Evolutionary conservation across 2,329 filamentous ascomycete species (phyloP).

Genomic region (Aspergillus sp.): DNA sequence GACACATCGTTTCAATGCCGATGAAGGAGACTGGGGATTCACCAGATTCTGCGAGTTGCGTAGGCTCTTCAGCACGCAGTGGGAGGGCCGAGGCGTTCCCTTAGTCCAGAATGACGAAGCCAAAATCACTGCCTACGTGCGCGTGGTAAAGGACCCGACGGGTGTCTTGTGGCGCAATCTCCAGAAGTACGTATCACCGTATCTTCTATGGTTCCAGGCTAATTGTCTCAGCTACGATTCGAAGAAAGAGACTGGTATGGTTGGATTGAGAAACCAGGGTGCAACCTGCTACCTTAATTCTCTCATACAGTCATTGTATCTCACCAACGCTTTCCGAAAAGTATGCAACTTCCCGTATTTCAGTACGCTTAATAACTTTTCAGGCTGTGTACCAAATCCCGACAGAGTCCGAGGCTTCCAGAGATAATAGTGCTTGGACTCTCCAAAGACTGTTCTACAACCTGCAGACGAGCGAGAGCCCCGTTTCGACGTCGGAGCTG

Average conservation of each 20-base stretch:
- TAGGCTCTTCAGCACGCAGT: constrained; percentile 69
- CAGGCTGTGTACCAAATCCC: constrained; percentile 95
- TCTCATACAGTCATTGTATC: constrained; percentile 72
- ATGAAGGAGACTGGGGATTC: constrained; percentile 97
- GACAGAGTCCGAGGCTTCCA: constrained; percentile 71
- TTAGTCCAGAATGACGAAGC: constrained; percentile 40
- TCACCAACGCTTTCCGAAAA: constrained; percentile 89
- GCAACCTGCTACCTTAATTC: constrained; percentile 86
- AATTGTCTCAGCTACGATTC: constrained; percentile 67
- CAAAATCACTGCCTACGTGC: constrained; percentile 39
- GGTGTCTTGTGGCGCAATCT: constrained; percentile 42
- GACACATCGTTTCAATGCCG: constrained; percentile 91
- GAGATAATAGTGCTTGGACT: constrained; percentile 83
- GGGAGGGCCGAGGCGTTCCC: constrained; percentile 58
- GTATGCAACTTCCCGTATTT: constrained; percentile 34
- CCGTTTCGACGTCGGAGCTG: constrained; percentile 84
- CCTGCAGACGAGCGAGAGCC: constrained; percentile 72
- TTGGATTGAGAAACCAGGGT: constrained; percentile 92
- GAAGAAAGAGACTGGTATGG: constrained; percentile 97
- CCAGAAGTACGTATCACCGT: constrained; percentile 26
- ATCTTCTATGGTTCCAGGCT: constrained; percentile 25
- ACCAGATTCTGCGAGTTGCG: constrained; percentile 89
- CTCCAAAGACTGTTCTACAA: constrained; percentile 92
- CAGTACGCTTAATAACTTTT: not conserved
- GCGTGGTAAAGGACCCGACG: constrained; percentile 41